Base-by-base conservation (phyloP, 192 early-diverging fungal genomes). In the Podila horticola region DNA sequence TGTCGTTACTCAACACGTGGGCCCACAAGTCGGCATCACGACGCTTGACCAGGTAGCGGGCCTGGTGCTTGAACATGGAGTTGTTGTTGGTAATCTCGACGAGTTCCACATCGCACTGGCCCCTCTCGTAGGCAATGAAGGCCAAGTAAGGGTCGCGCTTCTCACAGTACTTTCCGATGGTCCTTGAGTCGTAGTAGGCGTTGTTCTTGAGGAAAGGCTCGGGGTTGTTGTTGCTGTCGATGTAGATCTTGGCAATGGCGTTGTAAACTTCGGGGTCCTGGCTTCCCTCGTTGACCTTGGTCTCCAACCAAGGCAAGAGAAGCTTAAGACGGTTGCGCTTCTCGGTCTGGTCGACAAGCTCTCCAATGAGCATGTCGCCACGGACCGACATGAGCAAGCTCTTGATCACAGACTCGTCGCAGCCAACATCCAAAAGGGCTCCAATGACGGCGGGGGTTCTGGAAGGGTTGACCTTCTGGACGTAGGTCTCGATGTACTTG, bases 161-260 rank as follows among this genome's bases (percentile, higher is more conserved):
- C 85, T 98, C 98, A 88, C 98, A 98, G 89, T 98, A 98, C 66
- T 97, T 95, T 67, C 98, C 98, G 66, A 99, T 93, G n/a, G 94
- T 87, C 30, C 91, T 88, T 28, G 97, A 92, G 75, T 98, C 91
- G 82, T 98, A 98, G 51, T 91, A 88, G 61, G 89, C 85, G 74
- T 96, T 96, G 66, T 93, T 92, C 75, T 90, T 93, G 69, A 99
- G 86, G 91, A 99, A 99, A 61, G 90, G 88, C 81, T 99, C 98
- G 13, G 98, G 94, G 65, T 98, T 97, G 79, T 95, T 97, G 92
- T 98, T 99, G 84, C 94, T 98, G 84, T 99, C 98, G 74, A 99
- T 98, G 83, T 97, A 98, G 67, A 99, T 99, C 89, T 99, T 99
- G 70, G 96, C 98, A 52, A 99, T 84, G 13, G 98, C 97, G 75